Evolutionary conservation across 1,139 yeast species (phyloP), one percentile per base, ranked within the genome.

Genomic region (Yarrowia galli): DNA sequence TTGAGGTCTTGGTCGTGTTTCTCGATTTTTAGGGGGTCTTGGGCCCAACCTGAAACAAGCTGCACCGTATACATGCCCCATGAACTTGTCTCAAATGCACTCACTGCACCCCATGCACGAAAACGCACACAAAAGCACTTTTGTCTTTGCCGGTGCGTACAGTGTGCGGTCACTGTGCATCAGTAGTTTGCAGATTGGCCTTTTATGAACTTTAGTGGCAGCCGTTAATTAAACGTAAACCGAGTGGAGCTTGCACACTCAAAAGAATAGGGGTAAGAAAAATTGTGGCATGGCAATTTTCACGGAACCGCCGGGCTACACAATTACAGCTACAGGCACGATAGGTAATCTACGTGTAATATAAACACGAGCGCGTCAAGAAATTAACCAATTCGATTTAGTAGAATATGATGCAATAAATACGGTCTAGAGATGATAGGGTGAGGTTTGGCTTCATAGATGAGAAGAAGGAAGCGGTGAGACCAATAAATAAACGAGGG

Each of bases 141-240:
- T 43, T 43, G 48, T 20, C 48, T 43, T 20, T 22, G 48, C 48
- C 2, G 13, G 25, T 20, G 48, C 48, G 43, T 40, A 54, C 46
- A 53, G 45, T 53, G 60, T 53, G 60, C 60, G 45, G 45, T 36
- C 45, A 23, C 20, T 15, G 56, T 35, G 56, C 60, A 53, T 22
- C 13, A 10, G 8, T 36, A 53, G 43, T 22, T 12, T 36, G 58
- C 58, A 38, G 45, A 15, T 36, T 23, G 45, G 35, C 10, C n/a
- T 35, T 36, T 23, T 23, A 4, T 13, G 18, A 54, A 54, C 61
- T 18, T 25, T 40, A 13, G 20, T 12, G n/a, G 36, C 38, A 10
- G 61, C 61, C 61, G 61, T 54, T 54, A 54, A 54, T 54, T 54
- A 54, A 54, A 54, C 61, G 60, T 54, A 54, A 54, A 54, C 43